Evolutionary conservation across 1,139 yeast genomes (phyloP).

Genomic region (Yamadazyma atmosphaerica): DNA sequence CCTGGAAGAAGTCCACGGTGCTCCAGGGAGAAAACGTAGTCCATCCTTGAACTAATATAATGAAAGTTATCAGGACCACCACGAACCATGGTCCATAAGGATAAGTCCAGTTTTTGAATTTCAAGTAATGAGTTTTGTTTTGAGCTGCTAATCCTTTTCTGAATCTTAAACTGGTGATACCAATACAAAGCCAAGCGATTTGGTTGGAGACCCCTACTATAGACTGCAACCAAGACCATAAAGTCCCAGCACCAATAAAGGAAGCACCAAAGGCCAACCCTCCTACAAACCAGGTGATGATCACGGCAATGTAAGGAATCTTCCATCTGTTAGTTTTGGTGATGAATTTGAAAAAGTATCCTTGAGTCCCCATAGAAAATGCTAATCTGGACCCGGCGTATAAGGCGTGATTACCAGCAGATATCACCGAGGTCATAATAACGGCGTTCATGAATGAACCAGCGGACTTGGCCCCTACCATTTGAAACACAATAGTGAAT

Average conservation of each 20-base stretch:
- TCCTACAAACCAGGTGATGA: constrained; percentile 42
- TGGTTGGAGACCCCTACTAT: constrained; percentile 47
- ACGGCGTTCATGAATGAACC: constrained; percentile 49
- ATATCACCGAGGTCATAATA: constrained; percentile 42
- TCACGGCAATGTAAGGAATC: constrained; percentile 41
- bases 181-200: constrained; percentile 45
- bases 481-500: constrained; percentile 62
- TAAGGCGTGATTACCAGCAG: constrained; percentile 49
- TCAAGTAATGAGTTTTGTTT: constrained; percentile 35
- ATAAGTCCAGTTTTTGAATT: constrained; percentile 41
- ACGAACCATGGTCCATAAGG: constrained; percentile 45
- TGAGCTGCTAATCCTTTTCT: constrained; percentile 39
- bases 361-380: constrained; percentile 41
- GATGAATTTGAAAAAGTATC: constrained; percentile 38
- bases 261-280: constrained; percentile 47
- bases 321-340: constrained; percentile 34
- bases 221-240: constrained; percentile 47
- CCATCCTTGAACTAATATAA: constrained; percentile 49
- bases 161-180: constrained; percentile 39
- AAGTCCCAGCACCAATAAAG: constrained; percentile 43
- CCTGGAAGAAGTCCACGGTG: constrained; percentile 33
- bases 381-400: constrained; percentile 47
- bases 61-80: constrained; percentile 33
- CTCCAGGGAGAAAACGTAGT: constrained; percentile 53
- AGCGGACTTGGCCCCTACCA: constrained; percentile 47